Base-by-base conservation (phyloP, 164 flowering plant species). In the Vitis rupestris region DNA sequence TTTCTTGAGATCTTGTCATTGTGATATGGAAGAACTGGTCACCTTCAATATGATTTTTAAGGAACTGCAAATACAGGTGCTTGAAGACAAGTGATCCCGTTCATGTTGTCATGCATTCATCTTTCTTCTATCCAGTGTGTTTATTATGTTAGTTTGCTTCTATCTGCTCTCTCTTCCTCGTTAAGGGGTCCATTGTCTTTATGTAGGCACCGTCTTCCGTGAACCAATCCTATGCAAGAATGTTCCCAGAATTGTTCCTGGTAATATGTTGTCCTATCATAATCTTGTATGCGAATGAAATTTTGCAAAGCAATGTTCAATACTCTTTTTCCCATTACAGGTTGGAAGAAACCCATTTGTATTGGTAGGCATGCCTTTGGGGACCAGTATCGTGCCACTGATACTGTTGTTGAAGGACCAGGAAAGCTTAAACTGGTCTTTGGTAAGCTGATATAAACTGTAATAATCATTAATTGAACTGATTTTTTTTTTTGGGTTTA, bases 331-430 rank as follows among this genome's bases (percentile, higher is more conserved):
- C 51, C n/a, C 17, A 13, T 69, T 72, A 31, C 84, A 95, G 98
- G 93, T 67, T 96, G 98, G 98, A 90, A 86, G 74, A 92, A 92
- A 76, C 90, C 98, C 63, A 96, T 93, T 72, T 96, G 99, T 74
- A 90, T 96, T 74, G 98, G 99, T 64, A 88, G 98, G 81, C 99
- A 96, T 87, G 99, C 99, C 59, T 96, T 93, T 78, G 99, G 98
- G 58, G 99, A 96, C 68, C 99, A 96, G 61, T 96, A 96, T 78
- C 97, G 99, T 67, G 97, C 99, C 64, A 93, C 98, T 65, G 99
- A 96, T 82, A 72, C 86, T 17, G 69, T 90, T 15, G 81, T 96
- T 70, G 70, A 75, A 59, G 98, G 93, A 60, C 92, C 97, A 8
- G 99, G 99, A 76, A 92, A 90, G 80, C 97, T 96, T 44, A 93